Conservation (phyloP, 2,329 filamentous ascomycete species). For the Fusarium agapanthi region DNA sequence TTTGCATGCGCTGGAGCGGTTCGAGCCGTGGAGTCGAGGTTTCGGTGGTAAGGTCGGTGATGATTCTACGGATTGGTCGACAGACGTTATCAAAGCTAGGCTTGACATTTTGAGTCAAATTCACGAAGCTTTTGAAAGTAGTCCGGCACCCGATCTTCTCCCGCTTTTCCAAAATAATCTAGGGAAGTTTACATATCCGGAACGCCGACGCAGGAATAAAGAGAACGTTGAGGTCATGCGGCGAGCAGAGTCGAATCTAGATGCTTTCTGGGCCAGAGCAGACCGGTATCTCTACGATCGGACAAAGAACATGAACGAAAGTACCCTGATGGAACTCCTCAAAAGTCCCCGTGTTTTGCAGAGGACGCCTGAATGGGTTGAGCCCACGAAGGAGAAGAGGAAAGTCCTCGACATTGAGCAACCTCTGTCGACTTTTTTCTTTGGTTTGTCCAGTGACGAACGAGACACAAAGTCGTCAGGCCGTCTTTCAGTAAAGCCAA, state of each 20-base stretch:
- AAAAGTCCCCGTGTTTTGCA: not conserved
- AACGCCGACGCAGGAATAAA: not conserved
- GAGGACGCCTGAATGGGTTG: not conserved
- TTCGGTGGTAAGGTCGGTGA: not conserved
- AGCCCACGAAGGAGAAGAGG: not conserved
- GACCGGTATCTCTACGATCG: not conserved
- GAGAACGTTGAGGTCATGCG: not conserved
- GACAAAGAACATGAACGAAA: not conserved
- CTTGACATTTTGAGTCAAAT: not conserved
- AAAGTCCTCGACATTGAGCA: not conserved
- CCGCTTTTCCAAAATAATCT: not conserved
- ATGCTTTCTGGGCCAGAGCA: not conserved
- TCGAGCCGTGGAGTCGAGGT: not conserved
- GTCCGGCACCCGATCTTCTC: not conserved
- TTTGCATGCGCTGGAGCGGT: not conserved
- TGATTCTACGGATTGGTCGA: not conserved
- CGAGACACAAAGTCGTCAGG: not conserved
- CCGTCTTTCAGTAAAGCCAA: no score
- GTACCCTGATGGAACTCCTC: not conserved
- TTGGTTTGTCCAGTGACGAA: not conserved
- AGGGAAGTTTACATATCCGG: not conserved
- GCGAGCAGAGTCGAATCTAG: not conserved
- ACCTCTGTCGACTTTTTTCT: not conserved
- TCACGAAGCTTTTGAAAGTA: not conserved
- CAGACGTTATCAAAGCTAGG: not conserved